Evolutionary conservation across 2,329 filamentous ascomycete species (phyloP), one percentile per base, ranked within the genome.

Genomic region (Biscogniauxia mediterranea): DNA sequence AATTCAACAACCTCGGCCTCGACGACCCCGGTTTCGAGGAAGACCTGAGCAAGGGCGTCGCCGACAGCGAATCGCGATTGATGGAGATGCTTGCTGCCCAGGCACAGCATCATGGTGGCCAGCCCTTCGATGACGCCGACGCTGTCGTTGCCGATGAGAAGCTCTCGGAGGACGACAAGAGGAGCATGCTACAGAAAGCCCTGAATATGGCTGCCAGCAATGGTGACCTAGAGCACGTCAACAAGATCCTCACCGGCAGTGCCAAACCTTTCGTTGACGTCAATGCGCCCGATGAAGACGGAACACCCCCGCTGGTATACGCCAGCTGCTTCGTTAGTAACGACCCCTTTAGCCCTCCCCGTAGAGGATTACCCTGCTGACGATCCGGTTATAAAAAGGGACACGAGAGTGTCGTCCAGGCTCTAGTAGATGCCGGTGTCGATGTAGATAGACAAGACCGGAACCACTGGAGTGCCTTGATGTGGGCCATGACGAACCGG

Each of bases 401-500:
- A 49, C 95, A 99, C 74, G 91, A 96, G 76, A 85, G 89, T 54
- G 93, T 97, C 3, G 95, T 98, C 23, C 85, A 89, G 61, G 87
- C 89, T 46, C 84, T 99, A 56, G 86, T 99, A 57, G 86, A 92
- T 61, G 92, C 92, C 9, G 93, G 94, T 23, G 94, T 90, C 49
- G 86, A 92, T 70, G 93, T 98, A 57, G 93, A 99, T 78, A 89
- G 89, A 70, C 94, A 98, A 76, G 95, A 99, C 74, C 91, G 89
- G 65, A 98, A 98, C 73, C 90, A 96, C 73, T 99, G 95, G 95
- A 98, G 92, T 71, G 91, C 95, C 15, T 82, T 99, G 63, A 99
- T 99, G 93, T 99, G 95, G 95, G 94, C 95, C 55, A 98, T 98
- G 92, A 99, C 95, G 59, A 99, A 99, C 76, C 83, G 93, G 60